Conservation (phyloP, 2,329 filamentous ascomycete species). For the Aspergillus glaucus region DNA sequence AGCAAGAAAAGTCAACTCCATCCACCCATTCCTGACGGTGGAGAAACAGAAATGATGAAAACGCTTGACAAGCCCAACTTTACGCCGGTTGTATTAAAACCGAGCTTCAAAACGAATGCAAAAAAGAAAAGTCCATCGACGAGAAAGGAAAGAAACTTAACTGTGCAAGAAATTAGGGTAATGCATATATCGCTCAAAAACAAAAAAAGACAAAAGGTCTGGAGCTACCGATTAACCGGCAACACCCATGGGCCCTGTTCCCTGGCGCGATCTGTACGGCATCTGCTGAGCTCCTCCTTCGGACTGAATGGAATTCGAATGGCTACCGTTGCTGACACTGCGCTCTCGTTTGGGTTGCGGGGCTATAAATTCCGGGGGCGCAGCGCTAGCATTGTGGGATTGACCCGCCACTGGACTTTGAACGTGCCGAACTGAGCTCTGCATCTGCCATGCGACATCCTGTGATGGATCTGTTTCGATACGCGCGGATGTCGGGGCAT, state of each 20-base stretch:
- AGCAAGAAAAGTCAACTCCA: slow-evolving; percentile 20
- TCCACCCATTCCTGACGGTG: slow-evolving; percentile 23
- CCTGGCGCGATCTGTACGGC: slow-evolving; percentile 32
- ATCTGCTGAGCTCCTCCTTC: slow-evolving; percentile 28
- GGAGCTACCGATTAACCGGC: slow-evolving; percentile 20
- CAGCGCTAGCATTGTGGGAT: slow-evolving; percentile 23
- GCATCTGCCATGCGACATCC: slow-evolving; percentile 66
- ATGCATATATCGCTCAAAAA: slow-evolving; percentile 6
- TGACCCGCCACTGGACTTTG: slow-evolving; percentile 37
- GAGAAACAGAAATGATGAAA: slow-evolving; percentile 14
- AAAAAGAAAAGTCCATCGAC: not conserved
- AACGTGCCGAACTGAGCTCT: slow-evolving; percentile 75
- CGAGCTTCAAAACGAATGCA: slow-evolving; percentile 5
- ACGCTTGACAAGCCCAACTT: slow-evolving; percentile 23
- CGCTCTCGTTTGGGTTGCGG: slow-evolving; percentile 26
- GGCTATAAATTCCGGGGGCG: slow-evolving; percentile 20
- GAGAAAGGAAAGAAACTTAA: slow-evolving; percentile 8
- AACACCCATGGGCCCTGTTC: slow-evolving; percentile 35
- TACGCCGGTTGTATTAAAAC: slow-evolving; percentile 11
- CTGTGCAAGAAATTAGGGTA: slow-evolving; percentile 12
- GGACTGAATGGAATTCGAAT: slow-evolving; percentile 18
- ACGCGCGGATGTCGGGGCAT: slow-evolving; percentile 48
- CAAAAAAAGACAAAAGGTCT: slow-evolving; percentile 5
- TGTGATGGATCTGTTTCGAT: slow-evolving; percentile 83
- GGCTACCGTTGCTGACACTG: slow-evolving; percentile 30